phyloP scores from a whole-genome alignment of 2,329 filamentous ascomycete genomes.

The Colletotrichum eleusines region DNA sequence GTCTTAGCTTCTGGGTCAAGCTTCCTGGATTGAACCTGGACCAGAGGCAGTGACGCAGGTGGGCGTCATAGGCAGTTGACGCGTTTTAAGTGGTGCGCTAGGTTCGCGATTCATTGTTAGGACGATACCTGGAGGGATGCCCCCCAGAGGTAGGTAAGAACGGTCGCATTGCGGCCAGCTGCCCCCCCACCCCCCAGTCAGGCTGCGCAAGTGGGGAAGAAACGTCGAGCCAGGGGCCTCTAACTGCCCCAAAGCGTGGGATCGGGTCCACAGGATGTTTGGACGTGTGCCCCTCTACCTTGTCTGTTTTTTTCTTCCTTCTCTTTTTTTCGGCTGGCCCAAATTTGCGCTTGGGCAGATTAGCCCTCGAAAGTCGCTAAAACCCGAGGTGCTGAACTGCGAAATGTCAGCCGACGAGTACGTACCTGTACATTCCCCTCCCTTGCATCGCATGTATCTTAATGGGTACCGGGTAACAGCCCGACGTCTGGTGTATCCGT shows the following conservation, averaged over 20 bases:
- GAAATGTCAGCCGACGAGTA: slow-evolving; percentile 2
- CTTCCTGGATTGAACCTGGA: slow-evolving; percentile 36
- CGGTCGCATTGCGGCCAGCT: slow-evolving; percentile 13
- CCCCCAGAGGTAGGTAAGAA: slow-evolving; percentile 21
- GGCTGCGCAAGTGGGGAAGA: not conserved
- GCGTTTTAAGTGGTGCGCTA: slow-evolving; percentile 35
- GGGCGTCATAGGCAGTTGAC: slow-evolving; percentile 34
- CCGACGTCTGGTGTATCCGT: not conserved
- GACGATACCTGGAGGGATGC: slow-evolving; percentile 18
- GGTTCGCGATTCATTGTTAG: slow-evolving; percentile 28
- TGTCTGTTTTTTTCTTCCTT: slow-evolving; percentile 1
- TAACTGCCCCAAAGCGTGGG: not conserved
- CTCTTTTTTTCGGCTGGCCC: not conserved
- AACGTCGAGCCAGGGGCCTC: not conserved
- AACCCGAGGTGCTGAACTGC: not conserved
- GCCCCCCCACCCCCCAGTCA: slow-evolving; percentile 25
- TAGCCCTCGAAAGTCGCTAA: slow-evolving; percentile 26
- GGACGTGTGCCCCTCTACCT: slow-evolving; percentile 31
- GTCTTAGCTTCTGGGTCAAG: slow-evolving; percentile 43
- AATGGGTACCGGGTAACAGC: not conserved
- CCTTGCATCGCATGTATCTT: not conserved
- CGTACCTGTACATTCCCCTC: slow-evolving; percentile 13
- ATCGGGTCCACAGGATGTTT: not conserved
- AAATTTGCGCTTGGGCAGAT: slow-evolving; percentile 22
- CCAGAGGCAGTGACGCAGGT: slow-evolving; percentile 32